Evolutionary conservation across 352 stramenopile genomes (phyloP), one percentile per base, ranked within the genome.

Genomic region (Elongisporangium anandrum): DNA sequence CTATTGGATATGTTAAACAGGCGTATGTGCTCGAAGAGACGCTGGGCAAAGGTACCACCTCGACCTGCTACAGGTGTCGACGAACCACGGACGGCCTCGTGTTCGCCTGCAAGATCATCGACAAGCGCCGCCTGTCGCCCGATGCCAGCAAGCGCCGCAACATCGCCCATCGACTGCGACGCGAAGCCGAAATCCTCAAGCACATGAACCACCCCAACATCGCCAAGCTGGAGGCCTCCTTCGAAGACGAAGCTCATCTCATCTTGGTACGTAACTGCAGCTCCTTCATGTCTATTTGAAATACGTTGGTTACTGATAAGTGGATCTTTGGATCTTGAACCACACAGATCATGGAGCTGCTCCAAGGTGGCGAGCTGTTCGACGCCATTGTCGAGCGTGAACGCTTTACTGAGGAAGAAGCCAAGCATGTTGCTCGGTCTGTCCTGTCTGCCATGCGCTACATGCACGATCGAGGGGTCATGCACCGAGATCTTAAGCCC

Each of bases 341-440:
- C 13, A 2, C n/a, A 29, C 20, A 53, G 53, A 63, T 94, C 29
- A 92, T 89, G 77, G 82, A 92, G 62, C 68, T 88, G 16, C 62
- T 91, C n/a, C 75, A 87, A 39, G 85, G 82, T 13, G 85, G 85
- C 41, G 85, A 94, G 66, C 70, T 94, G 20, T 94, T 94, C 59
- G 85, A 94, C 47, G 79, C 81, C 3, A 89, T 94, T 47, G 73
- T 94, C 12, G 70, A 90, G 52, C 77, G 74, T 24, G 82, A 79
- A 2, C 68, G 71, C 1, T 85, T 90, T 48, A 69, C 67, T 0
- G 85, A 94, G 47, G 51, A 48, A 2, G 79, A 92, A 20, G 85
- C 85, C 13, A 56, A 73, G 15, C 57, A 84, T 39, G 73, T 90
- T 15, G 75, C 71, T 4, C 69, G 63, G 13, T 75, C 66, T 9